phyloP scores from a whole-genome alignment of 2,329 filamentous ascomycete genomes.

The Trichoderma polysporum region DNA sequence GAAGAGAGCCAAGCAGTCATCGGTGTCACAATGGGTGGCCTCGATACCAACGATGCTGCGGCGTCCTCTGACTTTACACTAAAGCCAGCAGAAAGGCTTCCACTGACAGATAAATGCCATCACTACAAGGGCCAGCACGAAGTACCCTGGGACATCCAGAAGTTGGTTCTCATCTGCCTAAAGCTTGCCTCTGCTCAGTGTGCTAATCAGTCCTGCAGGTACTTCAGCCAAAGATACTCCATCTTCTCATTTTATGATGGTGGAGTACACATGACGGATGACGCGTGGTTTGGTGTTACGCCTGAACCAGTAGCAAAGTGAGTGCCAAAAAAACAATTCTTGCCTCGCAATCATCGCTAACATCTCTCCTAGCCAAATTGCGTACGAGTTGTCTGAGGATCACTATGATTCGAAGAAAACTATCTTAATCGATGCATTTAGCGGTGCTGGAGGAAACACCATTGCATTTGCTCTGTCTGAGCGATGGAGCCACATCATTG shows the following conservation, averaged over 20 bases:
- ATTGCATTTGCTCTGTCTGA: slow-evolving; percentile 88
- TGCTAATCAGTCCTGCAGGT: slow-evolving; percentile 51
- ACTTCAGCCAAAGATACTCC: slow-evolving; percentile 84
- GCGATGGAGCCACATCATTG: slow-evolving; percentile 80
- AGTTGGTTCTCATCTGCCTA: slow-evolving; percentile 52
- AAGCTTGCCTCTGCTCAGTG: background rate
- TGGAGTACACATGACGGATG: slow-evolving; percentile 85
- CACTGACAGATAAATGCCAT: slow-evolving; percentile 63
- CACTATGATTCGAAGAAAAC: slow-evolving; percentile 55
- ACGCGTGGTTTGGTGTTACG: slow-evolving; percentile 96
- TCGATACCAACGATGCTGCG: background rate
- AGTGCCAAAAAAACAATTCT: slow-evolving; percentile 29
- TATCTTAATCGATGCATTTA: slow-evolving; percentile 83
- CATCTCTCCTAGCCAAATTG: slow-evolving; percentile 62
- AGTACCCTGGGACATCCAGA: slow-evolving; percentile 80
- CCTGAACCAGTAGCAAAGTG: slow-evolving; percentile 87
- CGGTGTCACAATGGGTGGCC: background rate
- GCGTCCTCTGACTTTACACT: slow-evolving; percentile 32
- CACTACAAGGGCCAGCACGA: slow-evolving; percentile 71
- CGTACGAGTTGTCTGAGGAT: slow-evolving; percentile 72
- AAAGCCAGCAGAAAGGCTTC: slow-evolving; percentile 46
- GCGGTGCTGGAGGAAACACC: slow-evolving; percentile 86
- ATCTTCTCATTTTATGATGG: slow-evolving; percentile 88
- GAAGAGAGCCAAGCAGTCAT: background rate
- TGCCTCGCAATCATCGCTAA: background rate